Conservation (phyloP, 176 grass and related monocot species). For the Avena atlantica region DNA sequence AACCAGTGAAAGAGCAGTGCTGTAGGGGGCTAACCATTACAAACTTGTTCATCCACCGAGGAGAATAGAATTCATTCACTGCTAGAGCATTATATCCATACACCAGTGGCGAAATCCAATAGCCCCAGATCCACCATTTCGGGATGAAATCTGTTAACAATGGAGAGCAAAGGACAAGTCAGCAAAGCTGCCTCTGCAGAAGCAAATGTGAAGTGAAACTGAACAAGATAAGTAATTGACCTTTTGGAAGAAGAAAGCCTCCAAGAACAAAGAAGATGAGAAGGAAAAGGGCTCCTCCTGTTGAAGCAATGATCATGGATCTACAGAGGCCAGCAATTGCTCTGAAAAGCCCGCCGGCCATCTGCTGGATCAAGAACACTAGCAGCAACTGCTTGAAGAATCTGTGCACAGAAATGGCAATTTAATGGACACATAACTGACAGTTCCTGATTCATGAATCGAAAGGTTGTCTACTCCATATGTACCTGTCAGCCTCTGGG, state of each 20-base stretch:
- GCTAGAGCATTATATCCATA: constrained; percentile 92
- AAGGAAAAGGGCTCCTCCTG: constrained; percentile 87
- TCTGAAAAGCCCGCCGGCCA: constrained; percentile 94
- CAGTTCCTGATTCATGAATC: background rate
- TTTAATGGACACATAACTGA: constrained; percentile 16
- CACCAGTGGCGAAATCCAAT: constrained; percentile 89
- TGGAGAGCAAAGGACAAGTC: constrained; percentile 30
- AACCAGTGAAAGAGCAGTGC: constrained; percentile 3
- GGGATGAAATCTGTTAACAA: constrained; percentile 72
- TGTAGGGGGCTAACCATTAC: constrained; percentile 50
- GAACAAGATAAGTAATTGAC: constrained; percentile 46
- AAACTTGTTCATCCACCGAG: constrained; percentile 87
- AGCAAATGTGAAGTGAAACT: background rate
- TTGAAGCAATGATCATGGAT: constrained; percentile 91
- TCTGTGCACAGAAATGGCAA: constrained; percentile 54
- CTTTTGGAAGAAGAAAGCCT: constrained; percentile 96
- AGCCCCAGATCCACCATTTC: constrained; percentile 99
- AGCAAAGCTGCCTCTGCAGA: constrained; percentile 27
- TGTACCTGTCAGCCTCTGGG: constrained; percentile 86
- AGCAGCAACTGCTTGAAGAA: constrained; percentile 98
- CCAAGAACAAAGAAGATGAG: constrained; percentile 89
- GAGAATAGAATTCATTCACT: constrained; percentile 93
- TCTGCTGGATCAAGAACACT: constrained; percentile 92
- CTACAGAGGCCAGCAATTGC: constrained; percentile 79
- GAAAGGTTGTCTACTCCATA: background rate